phyloP scores from a whole-genome alignment of 2,329 filamentous ascomycete genomes.

The Colletotrichum liriopes region DNA sequence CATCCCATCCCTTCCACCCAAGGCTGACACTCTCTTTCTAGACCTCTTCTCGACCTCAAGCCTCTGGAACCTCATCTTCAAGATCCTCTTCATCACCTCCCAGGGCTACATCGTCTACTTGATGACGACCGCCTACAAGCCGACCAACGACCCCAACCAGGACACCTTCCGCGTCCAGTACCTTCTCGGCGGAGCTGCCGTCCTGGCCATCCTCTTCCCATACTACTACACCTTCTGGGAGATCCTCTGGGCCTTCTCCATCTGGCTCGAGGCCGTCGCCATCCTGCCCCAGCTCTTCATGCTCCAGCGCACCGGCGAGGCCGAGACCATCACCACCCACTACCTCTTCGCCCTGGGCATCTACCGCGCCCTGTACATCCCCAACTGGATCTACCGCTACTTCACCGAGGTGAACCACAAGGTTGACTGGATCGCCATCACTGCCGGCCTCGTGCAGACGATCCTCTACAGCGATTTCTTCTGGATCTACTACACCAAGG shows the following conservation, averaged over 20 bases:
- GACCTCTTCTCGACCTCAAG: conserved; percentile 90
- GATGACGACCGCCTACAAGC: conserved; percentile 98
- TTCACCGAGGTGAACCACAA: conserved; percentile 80
- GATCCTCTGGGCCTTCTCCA: conserved; percentile 97
- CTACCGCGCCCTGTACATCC: conserved; percentile 96
- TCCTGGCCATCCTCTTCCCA: conserved; percentile 86
- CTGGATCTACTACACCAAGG: conserved; percentile 99
- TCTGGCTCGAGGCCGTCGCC: conserved; percentile 97
- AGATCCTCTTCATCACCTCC: conserved; percentile 92
- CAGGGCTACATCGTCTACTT: conserved; percentile 97
- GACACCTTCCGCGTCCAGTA: conserved; percentile 99
- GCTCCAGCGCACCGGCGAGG: conserved; percentile 96
- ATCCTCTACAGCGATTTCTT: conserved; percentile 99
- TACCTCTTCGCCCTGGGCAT: conserved; percentile 94
- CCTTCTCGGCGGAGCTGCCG: conserved; percentile 84
- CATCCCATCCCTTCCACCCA: not conserved
- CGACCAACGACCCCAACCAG: conserved; percentile 95
- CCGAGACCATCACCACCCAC: conserved; percentile 99
- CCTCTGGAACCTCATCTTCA: conserved; percentile 95
- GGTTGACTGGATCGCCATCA: conserved; percentile 87
- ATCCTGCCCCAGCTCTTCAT: conserved; percentile 98
- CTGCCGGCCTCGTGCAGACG: conserved; percentile 94
- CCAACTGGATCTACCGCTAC: conserved; percentile 98
- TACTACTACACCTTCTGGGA: conserved; percentile 87
- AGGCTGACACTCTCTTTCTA: conserved; percentile 52